Evolutionary conservation across 2,329 filamentous ascomycete species (phyloP).

Genomic region (Neofusicoccum kwambonambiense): DNA sequence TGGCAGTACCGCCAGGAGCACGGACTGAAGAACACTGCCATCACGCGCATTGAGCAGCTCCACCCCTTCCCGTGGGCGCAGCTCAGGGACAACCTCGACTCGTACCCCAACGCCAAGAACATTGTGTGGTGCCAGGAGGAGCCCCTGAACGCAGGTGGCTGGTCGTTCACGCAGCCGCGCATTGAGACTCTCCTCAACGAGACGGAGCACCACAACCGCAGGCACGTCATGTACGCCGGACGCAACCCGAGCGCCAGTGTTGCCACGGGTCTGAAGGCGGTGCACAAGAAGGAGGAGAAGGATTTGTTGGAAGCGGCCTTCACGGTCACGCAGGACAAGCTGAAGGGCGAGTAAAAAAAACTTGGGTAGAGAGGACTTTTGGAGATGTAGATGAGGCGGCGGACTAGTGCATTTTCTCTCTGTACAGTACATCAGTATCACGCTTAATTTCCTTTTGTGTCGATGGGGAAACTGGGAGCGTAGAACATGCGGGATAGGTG

Average conservation of each 20-base stretch:
- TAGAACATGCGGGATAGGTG: slow-evolving; percentile 11
- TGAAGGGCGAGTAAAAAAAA: slow-evolving; percentile 59
- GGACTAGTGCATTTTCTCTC: slow-evolving; percentile 14
- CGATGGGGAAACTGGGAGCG: slow-evolving; percentile 1
- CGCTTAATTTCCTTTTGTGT: slow-evolving; percentile 3
- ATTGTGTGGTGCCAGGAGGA: slow-evolving; percentile 98
- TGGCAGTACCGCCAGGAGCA: slow-evolving; percentile 87
- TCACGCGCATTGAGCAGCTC: slow-evolving; percentile 95
- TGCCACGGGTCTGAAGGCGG: slow-evolving; percentile 85
- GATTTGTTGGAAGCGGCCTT: slow-evolving; percentile 71
- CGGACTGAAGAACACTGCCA: slow-evolving; percentile 83
- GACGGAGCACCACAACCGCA: slow-evolving; percentile 87
- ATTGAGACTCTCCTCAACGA: slow-evolving; percentile 95
- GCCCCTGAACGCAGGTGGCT: slow-evolving; percentile 93
- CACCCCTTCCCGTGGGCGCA: slow-evolving; percentile 99
- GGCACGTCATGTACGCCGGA: slow-evolving; percentile 96
- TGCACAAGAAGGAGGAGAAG: slow-evolving; percentile 89
- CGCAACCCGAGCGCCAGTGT: slow-evolving; percentile 91
- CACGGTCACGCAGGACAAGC: slow-evolving; percentile 61
- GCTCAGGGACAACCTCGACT: slow-evolving; percentile 93
- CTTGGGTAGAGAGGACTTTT: neutral
- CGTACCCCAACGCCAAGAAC: slow-evolving; percentile 94
- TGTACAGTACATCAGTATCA: slow-evolving; percentile 14
- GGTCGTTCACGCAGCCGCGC: slow-evolving; percentile 95
- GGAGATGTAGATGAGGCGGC: slow-evolving; percentile 3